phyloP scores from a whole-genome alignment of 345 rosid species.

The Physaria fendleri region DNA sequence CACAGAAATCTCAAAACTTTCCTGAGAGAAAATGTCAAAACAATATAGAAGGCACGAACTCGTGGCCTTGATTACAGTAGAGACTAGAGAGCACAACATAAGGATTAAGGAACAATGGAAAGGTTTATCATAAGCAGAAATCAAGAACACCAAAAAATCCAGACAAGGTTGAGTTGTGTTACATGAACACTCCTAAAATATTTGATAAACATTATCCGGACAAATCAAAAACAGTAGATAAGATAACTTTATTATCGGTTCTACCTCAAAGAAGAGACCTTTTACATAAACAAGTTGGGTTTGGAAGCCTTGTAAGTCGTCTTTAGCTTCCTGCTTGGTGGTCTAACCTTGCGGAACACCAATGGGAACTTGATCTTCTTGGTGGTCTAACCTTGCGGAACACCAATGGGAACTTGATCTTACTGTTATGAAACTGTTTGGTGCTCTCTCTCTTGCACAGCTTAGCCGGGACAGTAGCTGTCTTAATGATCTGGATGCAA shows the following conservation, averaged over 20 bases:
- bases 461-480: slow-evolving; percentile 50
- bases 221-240: slow-evolving; percentile 1
- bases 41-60: too few species aligned
- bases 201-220: slow-evolving; percentile 12
- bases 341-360: slow-evolving; percentile 60
- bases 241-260: slow-evolving; percentile 7
- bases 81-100: background rate
- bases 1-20: too few species aligned
- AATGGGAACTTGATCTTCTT: slow-evolving; percentile 59
- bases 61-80: background rate
- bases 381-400: slow-evolving; percentile 64
- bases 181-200: background rate
- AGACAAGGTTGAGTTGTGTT: background rate
- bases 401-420: slow-evolving; percentile 65
- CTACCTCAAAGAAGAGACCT: slow-evolving; percentile 16
- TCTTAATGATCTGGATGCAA: slow-evolving; percentile 65
- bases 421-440: slow-evolving; percentile 59
- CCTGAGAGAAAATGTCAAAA: too few species aligned
- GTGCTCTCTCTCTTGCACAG: slow-evolving; percentile 69
- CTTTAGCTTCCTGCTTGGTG: slow-evolving; percentile 63
- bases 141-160: slow-evolving; percentile 4
- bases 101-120: background rate
- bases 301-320: slow-evolving; percentile 65
- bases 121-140: background rate
- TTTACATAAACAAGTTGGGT: slow-evolving; percentile 63